Evolutionary conservation across 768 basidiomycete species (phyloP).

Genomic region (Suillus spraguei): DNA sequence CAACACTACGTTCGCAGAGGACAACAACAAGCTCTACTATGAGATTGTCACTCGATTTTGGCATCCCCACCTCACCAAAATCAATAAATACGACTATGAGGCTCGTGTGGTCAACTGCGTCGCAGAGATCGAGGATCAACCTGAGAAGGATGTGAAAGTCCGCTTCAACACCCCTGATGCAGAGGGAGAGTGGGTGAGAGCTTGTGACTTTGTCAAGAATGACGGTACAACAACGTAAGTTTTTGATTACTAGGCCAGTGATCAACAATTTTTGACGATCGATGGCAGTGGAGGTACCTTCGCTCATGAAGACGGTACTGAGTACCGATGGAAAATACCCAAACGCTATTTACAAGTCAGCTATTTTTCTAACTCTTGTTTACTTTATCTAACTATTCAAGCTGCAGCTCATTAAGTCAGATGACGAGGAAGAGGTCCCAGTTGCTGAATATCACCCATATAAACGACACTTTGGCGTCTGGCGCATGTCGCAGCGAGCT

Average conservation of each 20-base stretch:
- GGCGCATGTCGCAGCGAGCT: slow-evolving; percentile 52
- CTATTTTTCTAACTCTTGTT: background rate
- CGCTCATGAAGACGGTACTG: slow-evolving; percentile 33
- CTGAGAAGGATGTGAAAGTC: slow-evolving; percentile 38
- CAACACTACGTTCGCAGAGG: slow-evolving; percentile 48
- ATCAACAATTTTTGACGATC: background rate
- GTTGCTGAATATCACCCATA: slow-evolving; percentile 47
- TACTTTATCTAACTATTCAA: slow-evolving; percentile 11
- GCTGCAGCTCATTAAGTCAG: slow-evolving; percentile 46
- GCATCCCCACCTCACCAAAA: slow-evolving; percentile 55
- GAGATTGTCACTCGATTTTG: slow-evolving; percentile 58
- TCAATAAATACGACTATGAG: slow-evolving; percentile 49
- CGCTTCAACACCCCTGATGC: slow-evolving; percentile 42
- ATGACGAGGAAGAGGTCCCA: slow-evolving; percentile 42
- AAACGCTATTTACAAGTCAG: slow-evolving; percentile 47
- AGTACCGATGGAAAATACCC: slow-evolving; percentile 50
- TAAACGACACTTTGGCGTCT: slow-evolving; percentile 49
- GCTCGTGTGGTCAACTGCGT: slow-evolving; percentile 40
- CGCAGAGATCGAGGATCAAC: slow-evolving; percentile 48
- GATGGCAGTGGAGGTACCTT: slow-evolving; percentile 45
- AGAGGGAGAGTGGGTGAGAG: slow-evolving; percentile 43
- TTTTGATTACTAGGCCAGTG: background rate
- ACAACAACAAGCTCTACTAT: slow-evolving; percentile 47
- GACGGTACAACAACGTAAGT: slow-evolving; percentile 24
- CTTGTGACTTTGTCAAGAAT: slow-evolving; percentile 39